Conservation (phyloP, 164 flowering plant genomes). For the Magnolia sinica region DNA sequence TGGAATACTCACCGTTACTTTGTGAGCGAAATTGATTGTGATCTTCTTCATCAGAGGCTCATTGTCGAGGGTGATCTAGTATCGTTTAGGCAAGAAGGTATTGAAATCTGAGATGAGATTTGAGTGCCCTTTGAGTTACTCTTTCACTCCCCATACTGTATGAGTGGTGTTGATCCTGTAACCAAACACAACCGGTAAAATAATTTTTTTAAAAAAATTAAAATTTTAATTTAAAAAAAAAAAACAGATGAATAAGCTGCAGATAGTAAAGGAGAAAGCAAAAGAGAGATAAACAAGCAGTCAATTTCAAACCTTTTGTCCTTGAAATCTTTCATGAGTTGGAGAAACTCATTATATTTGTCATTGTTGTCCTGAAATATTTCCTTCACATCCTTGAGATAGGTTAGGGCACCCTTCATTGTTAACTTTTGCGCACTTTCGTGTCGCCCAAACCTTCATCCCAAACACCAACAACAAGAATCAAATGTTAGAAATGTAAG, state of each 20-base stretch:
- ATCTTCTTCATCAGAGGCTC: conserved; percentile 59
- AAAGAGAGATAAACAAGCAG: neutral
- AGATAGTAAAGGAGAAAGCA: neutral
- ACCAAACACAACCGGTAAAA: conserved; percentile 10
- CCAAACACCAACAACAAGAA: too few species aligned
- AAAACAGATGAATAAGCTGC: neutral
- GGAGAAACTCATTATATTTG: conserved; percentile 77
- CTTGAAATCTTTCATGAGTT: conserved; percentile 90
- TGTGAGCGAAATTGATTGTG: conserved; percentile 73
- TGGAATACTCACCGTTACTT: conserved; percentile 56
- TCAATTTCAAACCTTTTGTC: conserved; percentile 56
- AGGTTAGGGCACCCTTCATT: conserved; percentile 57
- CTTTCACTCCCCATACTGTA: conserved; percentile 71
- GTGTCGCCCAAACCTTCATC: too few species aligned
- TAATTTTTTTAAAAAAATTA: neutral
- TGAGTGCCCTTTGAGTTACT: conserved; percentile 69
- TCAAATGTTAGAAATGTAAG: too few species aligned
- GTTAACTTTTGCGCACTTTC: too few species aligned
- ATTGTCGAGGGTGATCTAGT: conserved; percentile 75
- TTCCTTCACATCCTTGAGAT: conserved; percentile 78
- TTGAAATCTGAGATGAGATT: conserved; percentile 89
- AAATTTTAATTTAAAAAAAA: too few species aligned
- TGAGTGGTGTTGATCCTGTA: conserved; percentile 65
- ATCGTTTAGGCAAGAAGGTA: conserved; percentile 86
- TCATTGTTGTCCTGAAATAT: conserved; percentile 65